Conservation (phyloP, 2,329 filamentous ascomycete genomes). For the Fusarium incarnatum region DNA sequence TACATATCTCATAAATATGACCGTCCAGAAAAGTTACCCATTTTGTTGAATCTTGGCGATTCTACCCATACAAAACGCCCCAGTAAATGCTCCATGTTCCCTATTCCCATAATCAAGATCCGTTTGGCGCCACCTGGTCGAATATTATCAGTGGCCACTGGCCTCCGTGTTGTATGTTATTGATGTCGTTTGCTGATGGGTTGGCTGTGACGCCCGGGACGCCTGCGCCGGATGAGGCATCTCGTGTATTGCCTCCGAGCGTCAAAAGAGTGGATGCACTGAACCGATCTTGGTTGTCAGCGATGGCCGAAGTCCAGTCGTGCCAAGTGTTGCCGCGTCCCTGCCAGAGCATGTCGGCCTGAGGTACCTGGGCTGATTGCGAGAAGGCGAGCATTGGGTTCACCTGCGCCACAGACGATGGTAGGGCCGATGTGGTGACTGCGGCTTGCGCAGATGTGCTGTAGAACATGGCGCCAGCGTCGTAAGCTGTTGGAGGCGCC, state of each 20-base stretch:
- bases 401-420: conserved; percentile 42
- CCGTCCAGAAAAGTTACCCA: not conserved
- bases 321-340: conserved; percentile 61
- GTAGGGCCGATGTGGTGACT: conserved; percentile 39
- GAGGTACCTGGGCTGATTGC: conserved; percentile 52
- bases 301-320: conserved; percentile 65
- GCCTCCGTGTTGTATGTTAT: conserved; percentile 45
- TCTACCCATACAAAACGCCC: conserved; percentile 31
- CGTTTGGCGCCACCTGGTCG: conserved; percentile 44
- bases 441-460: conserved; percentile 39
- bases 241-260: conserved; percentile 52
- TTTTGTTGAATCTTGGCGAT: conserved; percentile 9
- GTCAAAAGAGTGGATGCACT: conserved; percentile 62
- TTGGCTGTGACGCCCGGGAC: conserved; percentile 29
- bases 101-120: conserved; percentile 36
- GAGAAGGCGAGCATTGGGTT: conserved; percentile 57
- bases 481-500: conserved; percentile 40
- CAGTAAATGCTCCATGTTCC: conserved; percentile 31
- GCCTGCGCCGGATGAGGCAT: conserved; percentile 27
- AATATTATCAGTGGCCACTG: conserved; percentile 51
- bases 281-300: conserved; percentile 62
- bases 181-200: conserved; percentile 44
- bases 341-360: conserved; percentile 52
- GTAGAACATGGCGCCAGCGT: conserved; percentile 49
- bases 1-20: conserved; percentile 24